Evolutionary conservation across 257 asterid species (phyloP), one percentile per base, ranked within the genome.

Genomic region (Sherardia arvensis): DNA sequence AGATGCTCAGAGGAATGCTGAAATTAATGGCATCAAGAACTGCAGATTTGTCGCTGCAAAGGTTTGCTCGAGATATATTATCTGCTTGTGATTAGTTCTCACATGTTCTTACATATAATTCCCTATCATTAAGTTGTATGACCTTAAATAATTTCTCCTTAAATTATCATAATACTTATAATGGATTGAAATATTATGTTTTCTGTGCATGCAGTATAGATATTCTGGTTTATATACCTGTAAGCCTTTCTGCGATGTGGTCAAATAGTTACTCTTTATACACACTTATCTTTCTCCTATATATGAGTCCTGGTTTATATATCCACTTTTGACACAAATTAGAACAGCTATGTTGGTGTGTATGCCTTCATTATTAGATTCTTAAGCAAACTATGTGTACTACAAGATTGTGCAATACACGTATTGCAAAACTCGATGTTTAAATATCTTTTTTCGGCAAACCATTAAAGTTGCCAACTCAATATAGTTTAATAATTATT

Each of bases 1-100:
- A 67, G 99, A 93, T 55, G 97, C 99, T 30, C 85, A 84, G 57
- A 90, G 94, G 73, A 93, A 93, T 81, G 99, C 97, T 12, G 90
- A 90, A 67, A 80, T 84, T 59, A 93, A 93, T 67, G 91, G 92
- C 71, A 84, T 87, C 49, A 81, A 72, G 32, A 93, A 90, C 81
- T 93, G 96, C 85, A 87, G 83, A 81, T 93, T 93, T 73, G 85
- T 93, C 71, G 87, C 97, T 75, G 84, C 92, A 70, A 93, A 93
- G 99, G 97, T 87, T 62, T 53, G 81, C 48, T 61, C 68, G 53
- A 53, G 34, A 36, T 67, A 3, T 12, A 53, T 40, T 47, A 74
- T 63, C 66, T 70, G 34, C 62, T 18, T 61, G n/a, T n/a, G 11
- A 8, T 61, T 68, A 32, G 20, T 77, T 62, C 8, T 61, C 21